Evolutionary conservation across 108 stramenopile species (phyloP), one percentile per base, ranked within the genome.

Genomic region (Ochromonas danica): DNA sequence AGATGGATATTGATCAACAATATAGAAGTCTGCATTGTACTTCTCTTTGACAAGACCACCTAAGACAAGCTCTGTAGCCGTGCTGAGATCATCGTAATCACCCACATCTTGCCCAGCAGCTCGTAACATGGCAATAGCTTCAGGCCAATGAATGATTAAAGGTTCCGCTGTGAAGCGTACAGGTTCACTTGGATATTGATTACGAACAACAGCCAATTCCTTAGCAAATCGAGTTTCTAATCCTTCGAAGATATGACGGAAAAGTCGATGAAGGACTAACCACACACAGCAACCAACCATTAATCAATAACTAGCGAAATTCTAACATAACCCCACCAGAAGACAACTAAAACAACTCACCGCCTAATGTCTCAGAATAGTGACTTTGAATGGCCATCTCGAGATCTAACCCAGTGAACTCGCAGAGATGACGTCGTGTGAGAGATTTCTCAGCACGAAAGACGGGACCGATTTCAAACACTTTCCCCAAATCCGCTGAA

Each of bases 311-410:
- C 17, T 31, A 3, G 10, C 6, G 6, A 75, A 27, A 60, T 6
- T 75, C 10, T 28, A 60, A 75, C 17, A n/a, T n/a, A n/a, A n/a
- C n/a, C n/a, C n/a, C 22, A 14, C 14, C 6, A 75, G 10, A 75
- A 30, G 36, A 45, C 14, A 6, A 41, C 3, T 14, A 27, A 41
- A 75, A 3, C 38, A 36, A 42, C 51, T 75, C 6, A 57, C 72
- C 43, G 6, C 31, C 25, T 10, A 75, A 39, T 10, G 94, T 93
- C 80, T 98, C 97, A 87, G 91, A 90, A 90, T 98, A 98, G 84
- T 95, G 94, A 61, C 94, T 94, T 22, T 89, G 85, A 80, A 98
- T 96, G 42, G 92, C 87, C 97, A 98, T 96, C 85, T 98, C 97
- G 61, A 98, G 84, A 83, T 98, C 97, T 40, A 98, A 82, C 14